Evolutionary conservation across 2,329 filamentous ascomycete species (phyloP), one percentile per base, ranked within the genome.

Genomic region (Fusarium camptoceras): DNA sequence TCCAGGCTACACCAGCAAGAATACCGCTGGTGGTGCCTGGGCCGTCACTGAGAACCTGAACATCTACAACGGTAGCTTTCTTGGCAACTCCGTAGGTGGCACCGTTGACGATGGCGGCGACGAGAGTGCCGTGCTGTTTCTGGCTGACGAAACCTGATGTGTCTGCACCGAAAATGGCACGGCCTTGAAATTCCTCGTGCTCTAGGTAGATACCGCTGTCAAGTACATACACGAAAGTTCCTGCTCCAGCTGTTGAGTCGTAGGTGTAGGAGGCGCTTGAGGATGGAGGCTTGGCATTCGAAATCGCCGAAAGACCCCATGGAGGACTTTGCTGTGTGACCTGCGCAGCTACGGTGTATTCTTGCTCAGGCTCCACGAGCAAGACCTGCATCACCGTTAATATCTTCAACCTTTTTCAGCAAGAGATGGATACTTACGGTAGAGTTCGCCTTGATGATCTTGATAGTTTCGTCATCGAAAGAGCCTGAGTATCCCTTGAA

Each of bases 1-100:
- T 76, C 79, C 79, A 81, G 56, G 68, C 66, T 3, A 78, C 64
- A 2, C 77, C 78, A 4, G 69, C 68, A 3, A 82, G 39, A 31
- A 80, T 46, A 14, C 68, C 60, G 1, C 68, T 55, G 0, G 28
- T n/a, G 0, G 24, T 22, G 1, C 66, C 66, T 1, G 0, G 0
- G 0, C 24, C 15, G 1, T 63, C 14, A 1, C 64, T 53, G 1
- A 63, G 8, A 1, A 68, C 64, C 4, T 68, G 59, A 0, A 68
- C 59, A 8, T 63, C 59, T 1, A 68, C 50, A 15, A 68, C 41
- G 1, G 54, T 59, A 0, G 66, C 66, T 11, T 68, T 64, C 25
- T 68, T 68, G 1, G 66, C 66, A 24, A 68, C 66, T 4, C 66
- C 66, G 3, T 68, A 68, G 4, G 64, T 65, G 1, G 25, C 46